Percentiles rank a stretch among this genome's conserved stretches.
phyloP scores from a whole-genome alignment of 257 asterid species.

The Ilex aquifolium region DNA sequence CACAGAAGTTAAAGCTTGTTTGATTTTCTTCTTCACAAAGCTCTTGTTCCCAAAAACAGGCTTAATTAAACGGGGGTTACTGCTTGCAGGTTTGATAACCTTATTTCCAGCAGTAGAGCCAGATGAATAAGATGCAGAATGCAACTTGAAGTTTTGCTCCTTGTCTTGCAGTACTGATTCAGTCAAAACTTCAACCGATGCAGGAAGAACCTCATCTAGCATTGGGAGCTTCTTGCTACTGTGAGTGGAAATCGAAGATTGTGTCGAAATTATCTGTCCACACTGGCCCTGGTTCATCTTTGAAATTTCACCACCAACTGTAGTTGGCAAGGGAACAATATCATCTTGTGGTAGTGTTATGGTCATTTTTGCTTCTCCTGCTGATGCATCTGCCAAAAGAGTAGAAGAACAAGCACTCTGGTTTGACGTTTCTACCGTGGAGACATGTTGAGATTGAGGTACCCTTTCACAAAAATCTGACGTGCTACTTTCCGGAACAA shows the following conservation, averaged over 20 bases:
- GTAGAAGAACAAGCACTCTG: slow-evolving; percentile 19
- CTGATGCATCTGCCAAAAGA: slow-evolving; percentile 9
- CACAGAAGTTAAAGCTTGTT: slow-evolving; percentile 15
- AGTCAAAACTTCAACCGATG: slow-evolving; percentile 22
- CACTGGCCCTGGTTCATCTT: slow-evolving; percentile 15
- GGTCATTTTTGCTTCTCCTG: slow-evolving; percentile 5
- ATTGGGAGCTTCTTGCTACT: slow-evolving; percentile 19
- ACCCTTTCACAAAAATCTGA: slow-evolving; percentile 23
- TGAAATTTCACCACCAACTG: slow-evolving; percentile 11
- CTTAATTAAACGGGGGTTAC: slow-evolving; percentile 26
- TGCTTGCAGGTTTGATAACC: slow-evolving; percentile 23
- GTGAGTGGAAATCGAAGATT: slow-evolving; percentile 16
- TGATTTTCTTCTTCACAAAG: slow-evolving; percentile 41
- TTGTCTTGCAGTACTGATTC: slow-evolving; percentile 12
- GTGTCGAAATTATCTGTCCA: slow-evolving; percentile 14
- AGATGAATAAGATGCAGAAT: slow-evolving; percentile 26
- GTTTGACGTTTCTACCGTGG: slow-evolving; percentile 14
- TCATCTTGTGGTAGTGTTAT: slow-evolving; percentile 14
- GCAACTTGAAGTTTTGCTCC: slow-evolving; percentile 22
- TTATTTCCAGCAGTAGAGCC: slow-evolving; percentile 18
- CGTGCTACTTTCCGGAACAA: slow-evolving; percentile 45
- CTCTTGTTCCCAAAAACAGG: slow-evolving; percentile 34
- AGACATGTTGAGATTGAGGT: slow-evolving; percentile 17
- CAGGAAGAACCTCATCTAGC: slow-evolving; percentile 23
- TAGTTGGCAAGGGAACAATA: slow-evolving; percentile 14